Conservation (phyloP, 345 rosid species). For the Brassica carinata region DNA sequence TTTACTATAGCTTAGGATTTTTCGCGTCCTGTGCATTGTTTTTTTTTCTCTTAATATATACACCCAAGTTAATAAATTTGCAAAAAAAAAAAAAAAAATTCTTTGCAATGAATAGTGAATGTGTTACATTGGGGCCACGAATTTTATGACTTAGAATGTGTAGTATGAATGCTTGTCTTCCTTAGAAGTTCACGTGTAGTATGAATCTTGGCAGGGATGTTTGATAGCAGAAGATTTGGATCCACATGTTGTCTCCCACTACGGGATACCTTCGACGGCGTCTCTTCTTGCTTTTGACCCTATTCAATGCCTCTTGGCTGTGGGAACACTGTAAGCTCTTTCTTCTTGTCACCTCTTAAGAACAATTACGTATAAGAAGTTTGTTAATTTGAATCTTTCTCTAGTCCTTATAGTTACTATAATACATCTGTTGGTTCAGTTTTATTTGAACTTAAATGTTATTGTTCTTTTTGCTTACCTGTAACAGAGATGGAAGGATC, state of each 20-base stretch:
- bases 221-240: conserved; percentile 50
- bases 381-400: conserved; percentile 13
- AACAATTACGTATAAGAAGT: neutral
- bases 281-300: conserved; percentile 81
- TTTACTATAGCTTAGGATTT: conserved; percentile 5
- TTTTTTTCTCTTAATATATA: too few species aligned
- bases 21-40: neutral
- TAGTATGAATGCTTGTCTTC: neutral
- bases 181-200: conserved; percentile 24
- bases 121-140: neutral
- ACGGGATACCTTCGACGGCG: conserved; percentile 80
- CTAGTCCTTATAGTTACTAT: neutral
- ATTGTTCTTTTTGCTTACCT: conserved; percentile 12
- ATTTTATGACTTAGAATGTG: neutral
- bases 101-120: neutral
- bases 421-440: neutral
- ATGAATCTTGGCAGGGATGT: conserved; percentile 37
- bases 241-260: conserved; percentile 60
- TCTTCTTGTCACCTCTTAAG: neutral
- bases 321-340: conserved; percentile 75
- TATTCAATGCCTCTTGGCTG: conserved; percentile 73
- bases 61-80: neutral
- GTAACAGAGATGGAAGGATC: conserved; percentile 80
- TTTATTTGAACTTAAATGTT: neutral
- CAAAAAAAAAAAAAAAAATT: neutral